A percentile compares a stretch with the other conserved stretches of the same genome.
These are phyloP conservation scores for Phaffia rhodozyma DNA, from an alignment of 1,284 basidiomycete genomes.

Conservation along the genomic window DNA sequence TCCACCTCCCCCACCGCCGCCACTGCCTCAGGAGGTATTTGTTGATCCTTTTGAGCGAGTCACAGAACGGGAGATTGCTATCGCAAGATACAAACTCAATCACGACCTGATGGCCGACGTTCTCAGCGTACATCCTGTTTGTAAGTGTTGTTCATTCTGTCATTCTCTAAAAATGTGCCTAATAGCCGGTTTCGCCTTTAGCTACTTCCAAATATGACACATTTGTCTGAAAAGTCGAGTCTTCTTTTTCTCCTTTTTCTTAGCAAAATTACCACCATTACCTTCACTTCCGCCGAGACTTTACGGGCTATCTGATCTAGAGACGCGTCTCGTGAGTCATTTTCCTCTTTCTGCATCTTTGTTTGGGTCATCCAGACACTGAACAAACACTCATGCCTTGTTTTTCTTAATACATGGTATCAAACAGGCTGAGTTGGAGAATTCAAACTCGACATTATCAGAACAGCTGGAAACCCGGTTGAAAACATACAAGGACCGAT, in stretches of 20 bases:
- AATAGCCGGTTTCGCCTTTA: no score
- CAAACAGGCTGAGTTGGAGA: no score
- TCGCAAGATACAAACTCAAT: constrained; percentile 6
- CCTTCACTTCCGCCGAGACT: background rate
- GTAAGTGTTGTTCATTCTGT: background rate
- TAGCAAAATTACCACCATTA: constrained; percentile 4
- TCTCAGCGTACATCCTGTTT: background rate
- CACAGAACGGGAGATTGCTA: background rate
- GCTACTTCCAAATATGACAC: no score
- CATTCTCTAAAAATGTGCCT: background rate
- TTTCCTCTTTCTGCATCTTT: no score
- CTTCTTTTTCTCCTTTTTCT: no score
- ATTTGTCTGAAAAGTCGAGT: no score
- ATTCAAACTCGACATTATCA: no score
- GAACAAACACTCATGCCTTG: no score
- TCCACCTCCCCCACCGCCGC: background rate
- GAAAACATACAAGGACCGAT: no score
- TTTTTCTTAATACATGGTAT: no score
- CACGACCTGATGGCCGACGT: background rate
- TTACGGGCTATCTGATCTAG: constrained; percentile 1
- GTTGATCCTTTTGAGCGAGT: background rate
- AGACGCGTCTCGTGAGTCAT: background rate
- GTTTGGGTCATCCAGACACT: no score
- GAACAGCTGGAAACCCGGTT: no score
- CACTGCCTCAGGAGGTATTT: background rate